phyloP scores from a whole-genome alignment of 2,329 filamentous ascomycete genomes.

The Xylariaceae sp. region DNA sequence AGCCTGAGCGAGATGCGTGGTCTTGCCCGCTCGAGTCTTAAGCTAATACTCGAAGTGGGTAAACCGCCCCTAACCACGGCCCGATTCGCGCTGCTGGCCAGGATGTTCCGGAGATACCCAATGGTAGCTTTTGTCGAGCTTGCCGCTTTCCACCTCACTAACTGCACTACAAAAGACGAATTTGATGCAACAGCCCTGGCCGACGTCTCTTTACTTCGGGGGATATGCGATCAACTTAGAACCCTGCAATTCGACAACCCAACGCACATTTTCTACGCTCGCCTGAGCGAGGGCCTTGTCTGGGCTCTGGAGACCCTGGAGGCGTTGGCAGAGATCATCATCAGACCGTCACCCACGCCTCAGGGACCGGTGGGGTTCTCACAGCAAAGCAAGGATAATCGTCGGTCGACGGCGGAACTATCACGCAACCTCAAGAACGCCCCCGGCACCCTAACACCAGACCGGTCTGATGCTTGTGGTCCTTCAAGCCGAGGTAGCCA shows the following conservation, averaged over 20 bases:
- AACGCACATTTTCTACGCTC: slow-evolving; percentile 18
- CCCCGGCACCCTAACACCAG: not conserved
- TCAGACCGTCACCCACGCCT: not conserved
- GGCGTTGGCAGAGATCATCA: not conserved
- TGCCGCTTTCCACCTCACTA: slow-evolving; percentile 16
- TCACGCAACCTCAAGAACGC: not conserved
- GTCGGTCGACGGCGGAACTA: not conserved
- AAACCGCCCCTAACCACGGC: slow-evolving; percentile 11
- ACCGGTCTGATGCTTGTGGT: not conserved
- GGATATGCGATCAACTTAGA: slow-evolving; percentile 9
- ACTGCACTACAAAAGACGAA: not conserved
- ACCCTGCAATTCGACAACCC: slow-evolving; percentile 16
- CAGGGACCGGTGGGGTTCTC: not conserved
- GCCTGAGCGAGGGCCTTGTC: slow-evolving; percentile 1
- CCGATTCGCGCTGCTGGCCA: slow-evolving; percentile 21
- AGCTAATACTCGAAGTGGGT: slow-evolving; percentile 21
- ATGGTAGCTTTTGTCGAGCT: slow-evolving; percentile 32
- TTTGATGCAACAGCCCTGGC: not conserved
- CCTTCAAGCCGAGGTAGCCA: not conserved
- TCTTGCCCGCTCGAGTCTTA: slow-evolving; percentile 26
- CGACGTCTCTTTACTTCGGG: slow-evolving; percentile 17
- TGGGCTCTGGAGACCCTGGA: slow-evolving; percentile 22
- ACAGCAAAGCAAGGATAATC: not conserved
- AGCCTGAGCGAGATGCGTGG: slow-evolving; percentile 13
- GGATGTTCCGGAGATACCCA: slow-evolving; percentile 28